Conservation (phyloP, 23 red algal species). For the Agarophyton chilense region DNA sequence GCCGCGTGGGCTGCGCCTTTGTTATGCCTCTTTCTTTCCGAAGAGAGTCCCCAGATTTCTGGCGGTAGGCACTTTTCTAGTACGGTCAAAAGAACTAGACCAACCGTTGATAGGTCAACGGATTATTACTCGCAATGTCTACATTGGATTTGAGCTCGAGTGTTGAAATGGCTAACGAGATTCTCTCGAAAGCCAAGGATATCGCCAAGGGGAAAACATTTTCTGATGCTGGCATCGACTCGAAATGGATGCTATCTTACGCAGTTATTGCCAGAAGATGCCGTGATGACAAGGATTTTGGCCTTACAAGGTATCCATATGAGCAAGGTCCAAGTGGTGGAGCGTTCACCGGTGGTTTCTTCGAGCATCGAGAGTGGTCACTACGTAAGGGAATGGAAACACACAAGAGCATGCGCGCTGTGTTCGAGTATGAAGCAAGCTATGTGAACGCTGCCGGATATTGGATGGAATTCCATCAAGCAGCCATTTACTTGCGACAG, state of each 20-base stretch:
- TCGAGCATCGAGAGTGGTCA: constrained; percentile 2
- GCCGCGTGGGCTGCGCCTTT: too few species aligned
- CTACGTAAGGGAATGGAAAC: neutral
- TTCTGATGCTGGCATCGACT: constrained; percentile 19
- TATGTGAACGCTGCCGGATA: neutral
- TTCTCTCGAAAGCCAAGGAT: neutral
- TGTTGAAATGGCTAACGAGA: neutral
- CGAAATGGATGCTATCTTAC: constrained; percentile 8
- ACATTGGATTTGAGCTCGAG: neutral
- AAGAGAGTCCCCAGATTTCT: constrained; percentile 20
- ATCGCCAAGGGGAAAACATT: constrained; percentile 2
- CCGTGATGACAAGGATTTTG: constrained; percentile 14
- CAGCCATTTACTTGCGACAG: neutral
- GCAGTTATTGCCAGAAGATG: constrained; percentile 12
- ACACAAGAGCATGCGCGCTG: constrained; percentile 7
- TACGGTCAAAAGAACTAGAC: constrained; percentile 25
- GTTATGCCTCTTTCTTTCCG: constrained; percentile 27
- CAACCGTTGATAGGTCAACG: neutral
- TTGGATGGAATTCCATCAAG: constrained; percentile 14
- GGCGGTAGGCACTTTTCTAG: constrained; percentile 45
- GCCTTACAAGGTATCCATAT: constrained; percentile 4
- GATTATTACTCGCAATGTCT: neutral
- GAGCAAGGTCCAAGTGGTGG: neutral
- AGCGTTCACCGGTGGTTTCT: constrained; percentile 7
- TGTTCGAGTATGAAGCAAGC: neutral